Conservation (phyloP, 2,329 filamentous ascomycete species). For the Pyrenophora seminiperda region DNA sequence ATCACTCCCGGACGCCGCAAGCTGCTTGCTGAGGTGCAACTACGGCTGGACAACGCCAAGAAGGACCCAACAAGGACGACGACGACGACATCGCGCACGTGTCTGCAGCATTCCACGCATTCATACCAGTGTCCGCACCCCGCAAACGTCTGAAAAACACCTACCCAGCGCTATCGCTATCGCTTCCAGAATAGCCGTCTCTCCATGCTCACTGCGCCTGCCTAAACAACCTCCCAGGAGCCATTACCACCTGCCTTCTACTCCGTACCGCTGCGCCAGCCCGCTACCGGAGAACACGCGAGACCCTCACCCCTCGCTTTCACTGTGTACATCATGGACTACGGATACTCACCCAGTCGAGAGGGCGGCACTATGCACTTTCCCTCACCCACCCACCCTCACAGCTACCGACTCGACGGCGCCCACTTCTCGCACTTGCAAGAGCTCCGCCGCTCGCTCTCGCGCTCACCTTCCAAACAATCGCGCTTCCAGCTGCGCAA, state of each 20-base stretch:
- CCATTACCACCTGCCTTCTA: slow-evolving; percentile 10
- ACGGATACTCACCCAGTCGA: slow-evolving; percentile 57
- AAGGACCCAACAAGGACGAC: slow-evolving; percentile 2
- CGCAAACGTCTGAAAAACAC: slow-evolving; percentile 13
- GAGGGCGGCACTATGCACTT: slow-evolving; percentile 80
- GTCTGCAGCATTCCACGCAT: slow-evolving; percentile 36
- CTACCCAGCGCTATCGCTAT: slow-evolving; percentile 33
- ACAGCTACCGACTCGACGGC: slow-evolving; percentile 80
- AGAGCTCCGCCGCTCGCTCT: slow-evolving; percentile 84
- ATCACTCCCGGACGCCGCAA: slow-evolving; percentile 29
- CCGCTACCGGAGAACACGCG: no score
- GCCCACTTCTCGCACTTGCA: slow-evolving; percentile 72
- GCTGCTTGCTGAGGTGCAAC: slow-evolving; percentile 43
- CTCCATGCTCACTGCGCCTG: slow-evolving; percentile 28
- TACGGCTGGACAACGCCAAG: slow-evolving; percentile 22
- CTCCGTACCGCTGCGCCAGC: no score
- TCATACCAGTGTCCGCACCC: slow-evolving; percentile 29
- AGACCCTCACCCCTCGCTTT: not conserved
- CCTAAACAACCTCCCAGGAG: slow-evolving; percentile 18
- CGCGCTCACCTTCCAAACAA: slow-evolving; percentile 86
- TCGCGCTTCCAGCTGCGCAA: slow-evolving; percentile 70
- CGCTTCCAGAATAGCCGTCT: slow-evolving; percentile 28
- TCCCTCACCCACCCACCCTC: slow-evolving; percentile 74
- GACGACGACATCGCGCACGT: slow-evolving; percentile 18
- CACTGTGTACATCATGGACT: slow-evolving; percentile 49